Conservation (phyloP, 768 basidiomycete genomes). For the Tylopilus plumbeoviolaceoides region DNA sequence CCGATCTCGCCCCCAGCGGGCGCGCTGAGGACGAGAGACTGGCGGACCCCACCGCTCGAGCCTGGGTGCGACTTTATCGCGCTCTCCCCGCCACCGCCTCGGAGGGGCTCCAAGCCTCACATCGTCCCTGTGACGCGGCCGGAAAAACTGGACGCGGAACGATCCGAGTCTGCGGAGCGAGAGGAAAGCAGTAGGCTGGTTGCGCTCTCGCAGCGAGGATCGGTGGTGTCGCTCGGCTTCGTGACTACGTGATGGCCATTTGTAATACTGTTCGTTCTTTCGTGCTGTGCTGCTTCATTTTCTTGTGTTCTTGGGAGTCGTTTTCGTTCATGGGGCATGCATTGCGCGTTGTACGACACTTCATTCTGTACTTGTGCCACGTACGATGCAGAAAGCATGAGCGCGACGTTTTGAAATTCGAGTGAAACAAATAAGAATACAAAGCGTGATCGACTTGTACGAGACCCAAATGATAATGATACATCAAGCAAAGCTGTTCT, state of each 20-base stretch:
- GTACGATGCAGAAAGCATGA: background rate
- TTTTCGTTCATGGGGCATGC: background rate
- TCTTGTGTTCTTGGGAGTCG: slow-evolving; percentile 12
- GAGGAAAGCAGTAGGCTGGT: slow-evolving; percentile 16
- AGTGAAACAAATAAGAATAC: slow-evolving; percentile 15
- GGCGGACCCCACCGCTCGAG: slow-evolving; percentile 22
- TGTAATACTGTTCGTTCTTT: background rate
- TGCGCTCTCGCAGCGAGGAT: slow-evolving; percentile 47
- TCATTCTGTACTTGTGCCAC: background rate
- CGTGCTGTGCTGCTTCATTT: slow-evolving; percentile 1
- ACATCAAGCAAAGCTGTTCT: slow-evolving; percentile 84
- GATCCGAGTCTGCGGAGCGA: slow-evolving; percentile 4
- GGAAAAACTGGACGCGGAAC: slow-evolving; percentile 10
- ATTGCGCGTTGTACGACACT: background rate
- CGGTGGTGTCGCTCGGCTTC: slow-evolving; percentile 51
- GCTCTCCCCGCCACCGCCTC: slow-evolving; percentile 65
- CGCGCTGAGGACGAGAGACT: background rate
- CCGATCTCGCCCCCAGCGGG: slow-evolving; percentile 19
- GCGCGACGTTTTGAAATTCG: background rate
- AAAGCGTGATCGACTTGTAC: background rate
- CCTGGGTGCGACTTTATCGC: slow-evolving; percentile 40
- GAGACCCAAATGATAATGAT: slow-evolving; percentile 8
- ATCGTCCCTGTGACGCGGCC: slow-evolving; percentile 16
- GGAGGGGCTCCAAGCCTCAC: slow-evolving; percentile 52
- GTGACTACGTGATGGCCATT: slow-evolving; percentile 37